A percentile compares a stretch with the other conserved stretches of the same genome.
Evolutionary conservation across 1,284 basidiomycete species (phyloP).

Genomic region (Agaricales sp.): DNA sequence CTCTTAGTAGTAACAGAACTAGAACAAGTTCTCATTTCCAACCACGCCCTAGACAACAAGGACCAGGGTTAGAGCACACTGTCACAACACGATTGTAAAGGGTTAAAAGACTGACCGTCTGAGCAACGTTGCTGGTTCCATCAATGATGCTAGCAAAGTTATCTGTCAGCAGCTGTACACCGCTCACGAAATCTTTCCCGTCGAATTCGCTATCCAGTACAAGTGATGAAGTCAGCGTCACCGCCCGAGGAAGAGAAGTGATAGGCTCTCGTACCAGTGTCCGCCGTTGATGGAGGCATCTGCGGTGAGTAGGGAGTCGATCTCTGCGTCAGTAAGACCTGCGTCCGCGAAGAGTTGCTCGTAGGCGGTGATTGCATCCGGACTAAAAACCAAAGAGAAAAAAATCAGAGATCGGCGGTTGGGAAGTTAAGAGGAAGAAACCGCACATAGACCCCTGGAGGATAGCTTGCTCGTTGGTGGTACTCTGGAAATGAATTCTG

Average conservation of each 20-base stretch:
- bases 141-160: slow-evolving; percentile 13
- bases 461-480: slow-evolving; percentile 12
- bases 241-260: neutral
- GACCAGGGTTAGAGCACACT: neutral
- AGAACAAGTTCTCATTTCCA: slow-evolving; percentile 14
- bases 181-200: slow-evolving; percentile 15
- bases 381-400: slow-evolving; percentile 10
- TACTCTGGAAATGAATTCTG: slow-evolving; percentile 17
- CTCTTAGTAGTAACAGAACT: too few species aligned
- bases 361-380: slow-evolving; percentile 14
- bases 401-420: neutral
- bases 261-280: slow-evolving; percentile 12
- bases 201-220: slow-evolving; percentile 15
- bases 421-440: neutral
- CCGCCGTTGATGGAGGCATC: slow-evolving; percentile 15
- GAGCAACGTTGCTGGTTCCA: slow-evolving; percentile 10
- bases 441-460: slow-evolving; percentile 15
- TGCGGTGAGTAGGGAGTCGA: slow-evolving; percentile 13
- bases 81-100: neutral
- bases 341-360: slow-evolving; percentile 13
- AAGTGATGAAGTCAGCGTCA: too few species aligned
- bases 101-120: slow-evolving; percentile 14
- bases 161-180: slow-evolving; percentile 17
- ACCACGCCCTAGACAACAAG: slow-evolving; percentile 11
- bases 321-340: slow-evolving; percentile 10